Conservation (phyloP, 306 rosid genomes). For the Cercis canadensis region DNA sequence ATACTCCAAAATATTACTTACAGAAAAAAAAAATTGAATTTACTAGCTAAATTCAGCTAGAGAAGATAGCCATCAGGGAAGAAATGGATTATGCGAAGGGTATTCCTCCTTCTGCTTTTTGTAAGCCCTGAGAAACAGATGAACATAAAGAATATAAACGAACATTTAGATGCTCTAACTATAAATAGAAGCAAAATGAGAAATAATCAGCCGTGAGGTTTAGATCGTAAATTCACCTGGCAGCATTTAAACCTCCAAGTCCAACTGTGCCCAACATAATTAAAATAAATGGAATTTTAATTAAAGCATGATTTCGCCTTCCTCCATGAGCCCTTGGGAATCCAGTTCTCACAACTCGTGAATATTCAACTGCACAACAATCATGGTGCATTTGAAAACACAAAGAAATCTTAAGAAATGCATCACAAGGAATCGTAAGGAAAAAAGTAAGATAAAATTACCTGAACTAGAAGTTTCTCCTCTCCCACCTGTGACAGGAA, state of each 20-base stretch:
- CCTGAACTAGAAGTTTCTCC: conserved; percentile 54
- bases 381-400: conserved; percentile 11
- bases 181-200: conserved; percentile 1
- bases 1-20: conserved; percentile 14
- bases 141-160: conserved; percentile 21
- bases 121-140: conserved; percentile 62
- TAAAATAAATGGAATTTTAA: conserved; percentile 65
- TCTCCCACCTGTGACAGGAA: conserved; percentile 56
- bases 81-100: conserved; percentile 89
- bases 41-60: neutral
- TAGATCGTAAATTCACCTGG: conserved; percentile 49
- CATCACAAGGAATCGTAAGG: neutral
- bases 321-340: conserved; percentile 67
- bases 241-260: conserved; percentile 71
- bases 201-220: conserved; percentile 8
- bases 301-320: conserved; percentile 55
- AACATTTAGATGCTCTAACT: conserved; percentile 7
- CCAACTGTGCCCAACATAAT: conserved; percentile 68
- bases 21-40: neutral
- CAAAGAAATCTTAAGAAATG: conserved; percentile 9
- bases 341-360: conserved; percentile 70
- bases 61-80: conserved; percentile 55
- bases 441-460: conserved; percentile 31
- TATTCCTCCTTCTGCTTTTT: conserved; percentile 66
- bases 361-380: conserved; percentile 51